Conservation (phyloP, 2,329 filamentous ascomycete genomes). For the Chaetomiaceae sp. region DNA sequence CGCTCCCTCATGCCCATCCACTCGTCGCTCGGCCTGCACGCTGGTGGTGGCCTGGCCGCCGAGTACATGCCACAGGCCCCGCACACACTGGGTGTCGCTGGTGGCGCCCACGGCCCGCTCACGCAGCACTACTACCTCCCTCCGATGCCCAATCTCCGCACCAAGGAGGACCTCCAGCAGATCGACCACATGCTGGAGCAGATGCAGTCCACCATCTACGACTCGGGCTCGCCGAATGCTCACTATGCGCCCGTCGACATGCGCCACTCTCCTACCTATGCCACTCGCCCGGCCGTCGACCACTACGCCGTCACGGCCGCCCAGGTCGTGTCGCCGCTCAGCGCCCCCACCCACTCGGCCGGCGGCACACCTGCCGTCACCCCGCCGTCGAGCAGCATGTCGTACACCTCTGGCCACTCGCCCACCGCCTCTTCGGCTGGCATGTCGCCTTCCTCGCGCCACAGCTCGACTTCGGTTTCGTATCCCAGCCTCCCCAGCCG, state of each 20-base stretch:
- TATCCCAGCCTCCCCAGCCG: conserved; percentile 64
- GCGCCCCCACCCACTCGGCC: conserved; percentile 51
- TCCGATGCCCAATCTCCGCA: conserved; percentile 80
- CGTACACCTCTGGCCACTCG: conserved; percentile 73
- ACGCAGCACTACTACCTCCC: conserved; percentile 83
- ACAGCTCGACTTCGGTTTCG: conserved; percentile 57
- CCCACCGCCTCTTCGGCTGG: conserved; percentile 66
- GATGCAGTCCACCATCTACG: conserved; percentile 93
- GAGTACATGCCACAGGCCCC: conserved; percentile 49
- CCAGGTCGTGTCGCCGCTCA: conserved; percentile 58
- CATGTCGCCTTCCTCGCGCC: conserved; percentile 62
- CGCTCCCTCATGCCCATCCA: conserved; percentile 82
- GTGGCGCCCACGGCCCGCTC: conserved; percentile 53
- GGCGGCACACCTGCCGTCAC: conserved; percentile 70
- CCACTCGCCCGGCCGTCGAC: conserved; percentile 28
- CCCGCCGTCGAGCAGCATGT: conserved; percentile 68
- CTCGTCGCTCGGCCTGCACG: conserved; percentile 60
- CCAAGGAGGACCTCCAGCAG: conserved; percentile 88
- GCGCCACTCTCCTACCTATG: conserved; percentile 41
- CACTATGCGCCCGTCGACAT: conserved; percentile 65
- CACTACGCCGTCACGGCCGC: conserved; percentile 41
- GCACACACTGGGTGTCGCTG: conserved; percentile 47
- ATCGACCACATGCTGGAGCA: conserved; percentile 94
- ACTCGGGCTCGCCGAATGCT: conserved; percentile 75
- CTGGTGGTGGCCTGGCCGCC: conserved; percentile 42